phyloP scores from a whole-genome alignment of 73 alveolate species.

The Tetrahymena borealis region DNA sequence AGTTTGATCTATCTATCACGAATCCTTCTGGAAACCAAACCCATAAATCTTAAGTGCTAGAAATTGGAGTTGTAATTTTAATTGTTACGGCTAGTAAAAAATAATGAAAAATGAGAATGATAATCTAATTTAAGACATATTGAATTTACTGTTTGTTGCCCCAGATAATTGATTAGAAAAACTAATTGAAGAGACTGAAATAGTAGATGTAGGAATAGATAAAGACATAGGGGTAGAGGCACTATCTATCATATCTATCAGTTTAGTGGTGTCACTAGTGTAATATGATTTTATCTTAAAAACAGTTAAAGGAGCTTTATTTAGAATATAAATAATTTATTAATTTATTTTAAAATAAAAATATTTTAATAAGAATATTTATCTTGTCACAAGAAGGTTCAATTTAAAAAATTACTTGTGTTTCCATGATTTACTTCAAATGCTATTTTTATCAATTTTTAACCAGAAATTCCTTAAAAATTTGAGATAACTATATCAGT shows the following conservation, averaged over 20 bases:
- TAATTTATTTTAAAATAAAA: not conserved
- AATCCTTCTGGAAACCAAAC: not conserved
- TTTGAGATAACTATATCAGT: not conserved
- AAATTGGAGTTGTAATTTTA: not conserved
- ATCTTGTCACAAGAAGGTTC: too few species aligned
- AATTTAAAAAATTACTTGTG: too few species aligned
- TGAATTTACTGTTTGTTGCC: not conserved
- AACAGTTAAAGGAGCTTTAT: not conserved
- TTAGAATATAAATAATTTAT: too few species aligned
- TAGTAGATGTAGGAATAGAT: not conserved
- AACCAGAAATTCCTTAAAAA: not conserved
- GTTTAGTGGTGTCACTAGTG: not conserved
- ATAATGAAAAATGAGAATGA: not conserved
- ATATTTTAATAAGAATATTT: not conserved
- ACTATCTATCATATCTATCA: not conserved
- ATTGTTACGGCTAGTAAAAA: not conserved
- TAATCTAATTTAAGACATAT: not conserved
- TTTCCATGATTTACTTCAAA: not conserved
- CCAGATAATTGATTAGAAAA: not conserved
- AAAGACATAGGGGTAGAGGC: not conserved
- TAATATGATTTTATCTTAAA: not conserved
- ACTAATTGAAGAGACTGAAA: not conserved
- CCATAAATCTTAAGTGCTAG: not conserved
- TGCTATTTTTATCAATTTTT: not conserved
- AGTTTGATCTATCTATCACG: not conserved